Conservation (phyloP, 2,329 filamentous ascomycete genomes). For the Colletotrichum spinosum region DNA sequence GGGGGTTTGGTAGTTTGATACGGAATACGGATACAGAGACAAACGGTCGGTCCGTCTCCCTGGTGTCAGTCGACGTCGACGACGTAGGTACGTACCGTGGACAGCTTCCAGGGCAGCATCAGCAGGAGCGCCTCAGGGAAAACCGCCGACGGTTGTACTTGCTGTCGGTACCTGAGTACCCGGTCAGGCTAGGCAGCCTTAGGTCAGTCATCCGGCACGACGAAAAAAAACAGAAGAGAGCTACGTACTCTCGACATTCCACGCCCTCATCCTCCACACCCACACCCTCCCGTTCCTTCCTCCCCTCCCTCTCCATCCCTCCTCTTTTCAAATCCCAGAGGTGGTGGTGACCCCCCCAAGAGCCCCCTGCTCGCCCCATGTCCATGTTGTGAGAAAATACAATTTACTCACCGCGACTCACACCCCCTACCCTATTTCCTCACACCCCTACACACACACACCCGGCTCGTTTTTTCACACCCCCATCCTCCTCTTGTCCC, state of each 20-base stretch:
- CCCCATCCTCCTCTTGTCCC: slow-evolving; percentile 7
- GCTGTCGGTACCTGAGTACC: slow-evolving; percentile 19
- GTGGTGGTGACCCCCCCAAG: slow-evolving; percentile 3
- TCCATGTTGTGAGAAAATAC: slow-evolving; percentile 31
- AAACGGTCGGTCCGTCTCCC: too few relatives aligned
- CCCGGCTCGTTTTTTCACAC: slow-evolving; percentile 19
- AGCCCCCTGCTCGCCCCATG: slow-evolving; percentile 32
- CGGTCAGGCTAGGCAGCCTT: not conserved
- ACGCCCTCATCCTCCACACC: not conserved
- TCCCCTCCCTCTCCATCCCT: not conserved
- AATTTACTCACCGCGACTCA: slow-evolving; percentile 37
- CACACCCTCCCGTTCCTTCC: slow-evolving; percentile 18
- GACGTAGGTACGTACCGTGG: too few relatives aligned
- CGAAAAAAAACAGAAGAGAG: not conserved
- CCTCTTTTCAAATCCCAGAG: not conserved
- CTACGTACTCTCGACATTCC: slow-evolving; percentile 7
- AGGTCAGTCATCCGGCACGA: too few relatives aligned
- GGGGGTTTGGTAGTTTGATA: too few relatives aligned
- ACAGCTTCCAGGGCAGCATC: too few relatives aligned
- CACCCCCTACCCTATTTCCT: slow-evolving; percentile 9
- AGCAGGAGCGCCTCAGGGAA: not conserved
- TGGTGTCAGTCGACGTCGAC: too few relatives aligned
- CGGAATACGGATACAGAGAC: too few relatives aligned
- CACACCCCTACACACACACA: slow-evolving; percentile 12
- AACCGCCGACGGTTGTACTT: slow-evolving; percentile 31